Evolutionary conservation across 78 protist genomes (phyloP), one percentile per base, ranked within the genome.

Genomic region (Cavenderia fasciculata): DNA sequence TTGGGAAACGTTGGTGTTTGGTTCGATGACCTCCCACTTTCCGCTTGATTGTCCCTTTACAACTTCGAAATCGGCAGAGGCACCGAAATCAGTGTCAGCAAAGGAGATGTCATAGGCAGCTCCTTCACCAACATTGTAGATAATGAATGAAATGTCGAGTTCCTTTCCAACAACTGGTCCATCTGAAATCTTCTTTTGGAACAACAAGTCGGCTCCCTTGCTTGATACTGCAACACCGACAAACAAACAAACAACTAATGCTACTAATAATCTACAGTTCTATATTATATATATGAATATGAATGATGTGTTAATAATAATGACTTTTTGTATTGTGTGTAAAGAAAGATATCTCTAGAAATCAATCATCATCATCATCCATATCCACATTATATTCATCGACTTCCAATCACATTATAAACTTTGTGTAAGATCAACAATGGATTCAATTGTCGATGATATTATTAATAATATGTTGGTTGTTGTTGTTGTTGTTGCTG

Each of bases 121-220:
- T 59, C 86, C 87, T 51, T 47, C 14, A 51, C 87, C 87, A 77
- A 77, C 87, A 21, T 77, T 77, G 54, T 77, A 77, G 41, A 77
- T 65, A 14, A 56, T 36, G 43, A 77, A 77, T 63, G 52, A 56
- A 38, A 77, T 34, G 31, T 41, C 52, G 54, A 77, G 51, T 51
- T 77, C 87, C n/a, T 63, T 77, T 34, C 87, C 87, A 77, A 77
- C 87, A n/a, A 77, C 87, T 61, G 87, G 87, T 41, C 76, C 68
- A 49, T 61, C 74, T 16, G 63, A 73, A 52, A 77, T 77, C 74
- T 77, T 77, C 59, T 77, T 77, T 49, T 77, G 87, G 74, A 77
- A 77, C 43, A 77, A 65, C 14, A 77, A 43, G 46, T 77, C 87
- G 41, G 87, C 87, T n/a, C n/a, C n/a, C 51, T 66, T 66, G 25